These are phyloP conservation scores for Malassezia vespertilionis DNA, from an alignment of 1,284 basidiomycete genomes.

Conservation along the genomic window DNA sequence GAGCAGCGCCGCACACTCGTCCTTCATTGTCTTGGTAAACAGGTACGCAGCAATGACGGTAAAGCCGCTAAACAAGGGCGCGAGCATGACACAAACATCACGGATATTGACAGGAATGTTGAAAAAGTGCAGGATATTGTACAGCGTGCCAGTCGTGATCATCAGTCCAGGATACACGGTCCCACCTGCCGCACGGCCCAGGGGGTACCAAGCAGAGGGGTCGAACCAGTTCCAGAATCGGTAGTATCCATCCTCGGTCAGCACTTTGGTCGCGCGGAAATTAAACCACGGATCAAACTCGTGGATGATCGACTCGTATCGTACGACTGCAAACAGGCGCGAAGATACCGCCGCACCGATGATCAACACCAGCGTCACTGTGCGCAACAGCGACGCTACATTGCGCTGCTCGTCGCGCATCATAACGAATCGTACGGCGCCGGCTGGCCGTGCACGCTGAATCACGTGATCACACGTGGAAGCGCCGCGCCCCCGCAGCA, in stretches of 20 bases:
- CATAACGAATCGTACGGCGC: neutral
- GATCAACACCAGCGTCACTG: slow-evolving; percentile 44
- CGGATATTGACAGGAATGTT: slow-evolving; percentile 95
- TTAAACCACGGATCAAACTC: slow-evolving; percentile 81
- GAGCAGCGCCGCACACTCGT: slow-evolving; percentile 64
- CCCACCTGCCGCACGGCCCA: slow-evolving; percentile 92
- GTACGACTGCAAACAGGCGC: slow-evolving; percentile 89
- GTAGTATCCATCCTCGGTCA: slow-evolving; percentile 55
- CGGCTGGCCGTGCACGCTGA: neutral
- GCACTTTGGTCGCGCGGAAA: slow-evolving; percentile 61
- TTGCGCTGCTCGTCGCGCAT: slow-evolving; percentile 16
- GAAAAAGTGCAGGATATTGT: slow-evolving; percentile 73
- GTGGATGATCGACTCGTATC: slow-evolving; percentile 98
- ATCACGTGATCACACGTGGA: slow-evolving; percentile 5
- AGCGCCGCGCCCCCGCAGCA: neutral
- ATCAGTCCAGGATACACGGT: slow-evolving; percentile 94
- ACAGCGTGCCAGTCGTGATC: slow-evolving; percentile 93
- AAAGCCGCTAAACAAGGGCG: slow-evolving; percentile 88
- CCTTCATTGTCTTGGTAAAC: slow-evolving; percentile 52
- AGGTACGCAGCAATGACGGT: slow-evolving; percentile 91
- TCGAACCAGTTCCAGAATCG: slow-evolving; percentile 82
- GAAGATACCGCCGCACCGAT: slow-evolving; percentile 76
- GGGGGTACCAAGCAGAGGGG: slow-evolving; percentile 88
- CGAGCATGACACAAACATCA: slow-evolving; percentile 91
- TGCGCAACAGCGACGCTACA: slow-evolving; percentile 34